Evolutionary conservation across 495 filamentous ascomycete species (phyloP).

Genomic region (Aspergillus asperescens): DNA sequence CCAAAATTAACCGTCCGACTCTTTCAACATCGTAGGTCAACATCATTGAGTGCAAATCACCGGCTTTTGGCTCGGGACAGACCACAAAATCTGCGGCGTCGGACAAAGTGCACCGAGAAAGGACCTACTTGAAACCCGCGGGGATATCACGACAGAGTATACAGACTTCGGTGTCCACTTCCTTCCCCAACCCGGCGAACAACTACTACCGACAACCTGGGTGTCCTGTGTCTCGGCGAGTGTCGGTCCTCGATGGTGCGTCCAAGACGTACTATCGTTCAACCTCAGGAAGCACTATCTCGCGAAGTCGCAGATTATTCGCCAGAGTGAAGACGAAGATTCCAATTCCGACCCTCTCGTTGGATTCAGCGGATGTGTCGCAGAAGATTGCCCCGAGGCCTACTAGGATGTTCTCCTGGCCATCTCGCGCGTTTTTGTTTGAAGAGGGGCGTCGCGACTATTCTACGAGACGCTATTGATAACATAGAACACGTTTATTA

Average conservation of each 20-base stretch:
- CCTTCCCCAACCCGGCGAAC: not conserved
- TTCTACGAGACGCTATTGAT: not conserved
- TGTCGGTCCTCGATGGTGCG: not conserved
- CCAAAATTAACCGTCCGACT: not conserved
- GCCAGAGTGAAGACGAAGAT: not conserved
- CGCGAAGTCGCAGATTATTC: not conserved
- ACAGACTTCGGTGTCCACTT: not conserved
- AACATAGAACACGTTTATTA: no score
- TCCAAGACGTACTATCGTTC: not conserved
- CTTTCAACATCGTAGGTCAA: not conserved
- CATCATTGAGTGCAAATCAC: not conserved
- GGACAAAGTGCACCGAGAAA: not conserved
- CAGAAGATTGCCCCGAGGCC: not conserved
- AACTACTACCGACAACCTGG: not conserved
- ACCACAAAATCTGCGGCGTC: not conserved
- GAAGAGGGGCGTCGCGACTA: not conserved
- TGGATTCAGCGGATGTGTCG: not conserved
- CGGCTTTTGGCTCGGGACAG: not conserved
- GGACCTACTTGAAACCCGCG: not conserved
- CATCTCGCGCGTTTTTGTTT: not conserved
- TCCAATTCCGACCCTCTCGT: not conserved
- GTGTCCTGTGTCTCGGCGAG: not conserved
- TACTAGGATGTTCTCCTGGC: not conserved
- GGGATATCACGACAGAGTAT: not conserved
- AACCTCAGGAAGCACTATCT: not conserved